Evolutionary conservation across 129 eudicot species (phyloP), one percentile per base, ranked within the genome.

Genomic region (Arctium lappa): DNA sequence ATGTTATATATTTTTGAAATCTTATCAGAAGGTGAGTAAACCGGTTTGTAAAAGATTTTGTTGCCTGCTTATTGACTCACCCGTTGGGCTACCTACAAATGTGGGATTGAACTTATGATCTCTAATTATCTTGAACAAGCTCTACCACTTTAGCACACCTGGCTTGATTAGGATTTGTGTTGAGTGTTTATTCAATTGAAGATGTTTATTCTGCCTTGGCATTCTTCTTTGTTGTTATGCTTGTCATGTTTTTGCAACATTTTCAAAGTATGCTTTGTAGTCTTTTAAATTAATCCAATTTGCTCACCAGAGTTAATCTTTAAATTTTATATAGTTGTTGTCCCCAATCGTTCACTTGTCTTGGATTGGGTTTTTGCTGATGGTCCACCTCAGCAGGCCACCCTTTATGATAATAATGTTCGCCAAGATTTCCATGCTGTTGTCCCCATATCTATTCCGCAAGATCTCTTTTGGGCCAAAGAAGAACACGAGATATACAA

Each of bases 351-450:
- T 69, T 93, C 99, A 68, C 87, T 90, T 79, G 92, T 91, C 76
- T 87, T 96, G 98, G 98, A 93, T 85, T 96, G 99, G 97, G 99
- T 96, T 83, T 90, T 96, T 84, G 95, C 99, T 82, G 95, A 96
- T 75, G 98, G 98, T 79, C 93, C 98, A 79, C 99, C 98, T 70
- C 91, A 93, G 88, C 91, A 72, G 0, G 98, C 98, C 80, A 80
- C 80, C 38, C 34, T 87, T 29, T 96, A 91, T 76, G 99, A 96
- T 82, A 96, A 96, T 85, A 96, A 96, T 85, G 72, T 73, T 31
- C 88, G 89, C 48, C 90, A 85, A 83, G 98, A 96, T 89, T 96
- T 91, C 80, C 99, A 96, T 87, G 94, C 98, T 53, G 86, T 93
- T 84, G 94, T 91, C 74, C 94, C 94, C 56, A 79, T 84, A 77